Evolutionary conservation across 2,329 filamentous ascomycete genomes (phyloP).

Genomic region (Verticillium isaacii): DNA sequence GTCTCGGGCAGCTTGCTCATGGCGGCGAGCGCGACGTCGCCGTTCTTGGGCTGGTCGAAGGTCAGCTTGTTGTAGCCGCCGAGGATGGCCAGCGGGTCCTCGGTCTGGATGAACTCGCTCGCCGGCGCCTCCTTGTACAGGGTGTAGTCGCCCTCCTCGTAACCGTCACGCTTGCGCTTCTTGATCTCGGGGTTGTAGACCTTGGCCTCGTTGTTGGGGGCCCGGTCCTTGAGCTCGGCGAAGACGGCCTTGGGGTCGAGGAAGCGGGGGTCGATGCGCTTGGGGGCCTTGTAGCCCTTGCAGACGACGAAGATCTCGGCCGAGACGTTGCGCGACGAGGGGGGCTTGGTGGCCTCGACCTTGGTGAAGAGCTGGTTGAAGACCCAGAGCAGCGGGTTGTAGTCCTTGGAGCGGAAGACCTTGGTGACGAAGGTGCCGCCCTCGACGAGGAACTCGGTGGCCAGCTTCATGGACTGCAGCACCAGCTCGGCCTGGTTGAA

Average conservation of each 20-base stretch:
- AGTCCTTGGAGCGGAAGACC: conserved; percentile 95
- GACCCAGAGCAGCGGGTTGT: conserved; percentile 93
- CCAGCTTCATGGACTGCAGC: conserved; percentile 85
- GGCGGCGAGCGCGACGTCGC: conserved; percentile 81
- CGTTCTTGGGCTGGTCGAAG: conserved; percentile 74
- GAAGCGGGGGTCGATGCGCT: conserved; percentile 87
- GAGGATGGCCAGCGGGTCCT: conserved; percentile 87
- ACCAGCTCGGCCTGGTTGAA: conserved; percentile 95
- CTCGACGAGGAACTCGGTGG: conserved; percentile 85
- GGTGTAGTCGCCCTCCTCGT: conserved; percentile 91
- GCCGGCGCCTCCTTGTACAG: conserved; percentile 87
- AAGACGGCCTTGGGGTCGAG: conserved; percentile 87
- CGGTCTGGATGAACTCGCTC: conserved; percentile 90
- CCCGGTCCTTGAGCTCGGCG: conserved; percentile 79
- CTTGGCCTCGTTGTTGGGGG: conserved; percentile 93
- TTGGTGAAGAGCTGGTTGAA: conserved; percentile 95
- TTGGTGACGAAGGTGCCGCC: conserved; percentile 96
- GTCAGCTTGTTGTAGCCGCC: conserved; percentile 79
- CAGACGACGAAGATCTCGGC: conserved; percentile 99
- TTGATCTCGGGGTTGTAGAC: conserved; percentile 97
- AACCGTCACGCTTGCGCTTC: conserved; percentile 96
- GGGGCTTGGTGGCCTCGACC: conserved; percentile 96
- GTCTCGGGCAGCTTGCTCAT: conserved; percentile 83
- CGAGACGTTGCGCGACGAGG: conserved; percentile 90
- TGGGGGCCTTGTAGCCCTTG: conserved; percentile 90